Percentiles rank a stretch among this genome's conserved stretches.
Evolutionary conservation across 108 stramenopile species (phyloP).

Genomic region (Fragilaria crotonensis): DNA sequence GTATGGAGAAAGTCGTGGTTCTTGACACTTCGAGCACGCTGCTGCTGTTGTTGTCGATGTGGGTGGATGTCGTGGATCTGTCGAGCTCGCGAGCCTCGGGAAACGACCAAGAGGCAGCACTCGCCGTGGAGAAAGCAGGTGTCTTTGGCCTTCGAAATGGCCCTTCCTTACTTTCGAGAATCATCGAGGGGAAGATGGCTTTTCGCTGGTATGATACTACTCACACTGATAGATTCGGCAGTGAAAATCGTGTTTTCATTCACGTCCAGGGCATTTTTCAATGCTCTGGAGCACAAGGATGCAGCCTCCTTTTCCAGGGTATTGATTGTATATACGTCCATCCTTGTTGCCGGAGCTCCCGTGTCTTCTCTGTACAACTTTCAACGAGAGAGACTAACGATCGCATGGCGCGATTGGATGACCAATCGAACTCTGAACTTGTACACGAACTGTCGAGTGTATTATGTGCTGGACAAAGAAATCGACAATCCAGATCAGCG

Average conservation of each 20-base stretch:
- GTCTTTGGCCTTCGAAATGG: too few species aligned
- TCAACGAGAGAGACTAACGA: conserved; percentile 52
- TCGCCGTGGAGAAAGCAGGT: too few species aligned
- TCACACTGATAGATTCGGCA: conserved; percentile 77
- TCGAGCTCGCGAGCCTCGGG: too few species aligned
- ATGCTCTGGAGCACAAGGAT: conserved; percentile 77
- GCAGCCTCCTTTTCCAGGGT: conserved; percentile 65
- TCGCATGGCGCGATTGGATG: conserved; percentile 91
- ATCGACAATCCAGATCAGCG: conserved; percentile 95
- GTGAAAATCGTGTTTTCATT: conserved; percentile 88
- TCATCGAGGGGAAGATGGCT: conserved; percentile 58
- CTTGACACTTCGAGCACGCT: too few species aligned
- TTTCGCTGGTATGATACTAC: conserved; percentile 68
- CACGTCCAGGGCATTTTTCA: conserved; percentile 90
- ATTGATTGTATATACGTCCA: conserved; percentile 61
- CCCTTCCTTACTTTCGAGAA: conserved; percentile 84
- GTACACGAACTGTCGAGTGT: conserved; percentile 73
- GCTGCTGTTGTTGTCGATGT: too few species aligned
- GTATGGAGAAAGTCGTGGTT: too few species aligned
- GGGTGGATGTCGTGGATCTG: too few species aligned
- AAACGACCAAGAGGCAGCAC: too few species aligned
- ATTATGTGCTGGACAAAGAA: conserved; percentile 61
- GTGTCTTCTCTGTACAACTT: conserved; percentile 80
- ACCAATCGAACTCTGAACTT: conserved; percentile 73
- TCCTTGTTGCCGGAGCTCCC: conserved; percentile 77